phyloP scores from a whole-genome alignment of 1,139 yeast species.

The Saccharomyces hybrid region DNA sequence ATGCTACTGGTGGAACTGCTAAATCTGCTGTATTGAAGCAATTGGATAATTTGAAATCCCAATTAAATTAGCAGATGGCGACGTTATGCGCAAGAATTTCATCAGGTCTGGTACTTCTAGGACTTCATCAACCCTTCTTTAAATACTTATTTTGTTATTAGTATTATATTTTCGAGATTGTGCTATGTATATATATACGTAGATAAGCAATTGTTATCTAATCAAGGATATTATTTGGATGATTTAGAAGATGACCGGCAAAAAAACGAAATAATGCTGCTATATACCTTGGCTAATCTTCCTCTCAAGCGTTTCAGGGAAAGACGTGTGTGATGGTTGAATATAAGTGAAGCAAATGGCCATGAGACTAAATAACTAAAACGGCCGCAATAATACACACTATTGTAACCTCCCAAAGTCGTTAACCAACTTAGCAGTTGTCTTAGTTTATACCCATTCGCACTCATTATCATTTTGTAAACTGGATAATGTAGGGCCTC shows the following conservation, averaged over 20 bases:
- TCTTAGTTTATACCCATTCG: constrained; percentile 18
- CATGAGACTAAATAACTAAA: constrained; percentile 16
- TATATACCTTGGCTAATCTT: not conserved
- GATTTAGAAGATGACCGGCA: not conserved
- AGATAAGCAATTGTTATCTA: not conserved
- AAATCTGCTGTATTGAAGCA: constrained; percentile 80
- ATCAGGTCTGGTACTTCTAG: not conserved
- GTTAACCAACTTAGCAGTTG: constrained; percentile 8
- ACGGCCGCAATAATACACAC: constrained; percentile 16
- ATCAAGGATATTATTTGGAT: not conserved
- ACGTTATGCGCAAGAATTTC: not conserved
- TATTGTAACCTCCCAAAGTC: constrained; percentile 12
- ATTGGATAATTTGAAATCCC: constrained; percentile 41
- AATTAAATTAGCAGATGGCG: constrained; percentile 15
- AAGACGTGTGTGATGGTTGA: not conserved
- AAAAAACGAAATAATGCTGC: not conserved
- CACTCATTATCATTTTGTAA: constrained; percentile 22
- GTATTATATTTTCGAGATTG: not conserved
- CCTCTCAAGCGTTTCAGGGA: constrained; percentile 1
- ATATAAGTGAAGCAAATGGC: constrained; percentile 3
- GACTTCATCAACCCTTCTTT: not conserved
- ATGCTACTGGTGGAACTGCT: constrained; percentile 96
- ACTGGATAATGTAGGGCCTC: constrained; percentile 22
- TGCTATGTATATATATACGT: not conserved
- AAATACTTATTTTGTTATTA: too few relatives aligned